Evolutionary conservation across 2,329 filamentous ascomycete genomes (phyloP), one percentile per base, ranked within the genome.

Genomic region (Pyricularia sp.): DNA sequence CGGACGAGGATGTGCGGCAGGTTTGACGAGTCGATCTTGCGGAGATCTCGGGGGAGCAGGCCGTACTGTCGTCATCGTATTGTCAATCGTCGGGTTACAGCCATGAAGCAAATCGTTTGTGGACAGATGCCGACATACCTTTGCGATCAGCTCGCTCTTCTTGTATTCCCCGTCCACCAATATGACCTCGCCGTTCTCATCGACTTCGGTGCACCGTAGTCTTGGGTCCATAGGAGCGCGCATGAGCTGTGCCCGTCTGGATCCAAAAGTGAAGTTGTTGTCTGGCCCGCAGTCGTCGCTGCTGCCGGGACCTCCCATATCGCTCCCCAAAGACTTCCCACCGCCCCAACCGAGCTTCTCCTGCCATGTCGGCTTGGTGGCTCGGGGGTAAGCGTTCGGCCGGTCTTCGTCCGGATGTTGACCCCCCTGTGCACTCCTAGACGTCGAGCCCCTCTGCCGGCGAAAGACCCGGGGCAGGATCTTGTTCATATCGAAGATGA

Each of bases 21-120:
- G 70, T 96, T 92, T 70, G 93, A 97, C 17, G 94, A 97, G 78
- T 99, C 95, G 76, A 99, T 97, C 81, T 99, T 99, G 74, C 95
- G 92, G 69, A 99, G 84, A 82, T 99, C 95, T 71, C 95, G 94
- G 69, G 95, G 94, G 66, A 97, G 86, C 30, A 98, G 86, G 61
- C 94, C 94, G 77, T 97, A 97, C 92, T 69, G 33, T 31, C 5
- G 12, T 20, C n/a, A n/a, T 59, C 17, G 30, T 11, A 30, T 7
- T 26, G 23, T 68, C 33, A 50, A 28, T 26, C 25, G 10, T 3
- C 66, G 9, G 12, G 6, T 10, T 7, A 17, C n/a, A 64, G 25
- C 23, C 26, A 36, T 25, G 58, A 33, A 42, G 36, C 4, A 42
- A 50, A 6, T 3, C 61, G 61, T 25, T 9, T 3, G 4, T 23